Conservation (phyloP, 2,329 filamentous ascomycete genomes). For the Xylaria sp. region DNA sequence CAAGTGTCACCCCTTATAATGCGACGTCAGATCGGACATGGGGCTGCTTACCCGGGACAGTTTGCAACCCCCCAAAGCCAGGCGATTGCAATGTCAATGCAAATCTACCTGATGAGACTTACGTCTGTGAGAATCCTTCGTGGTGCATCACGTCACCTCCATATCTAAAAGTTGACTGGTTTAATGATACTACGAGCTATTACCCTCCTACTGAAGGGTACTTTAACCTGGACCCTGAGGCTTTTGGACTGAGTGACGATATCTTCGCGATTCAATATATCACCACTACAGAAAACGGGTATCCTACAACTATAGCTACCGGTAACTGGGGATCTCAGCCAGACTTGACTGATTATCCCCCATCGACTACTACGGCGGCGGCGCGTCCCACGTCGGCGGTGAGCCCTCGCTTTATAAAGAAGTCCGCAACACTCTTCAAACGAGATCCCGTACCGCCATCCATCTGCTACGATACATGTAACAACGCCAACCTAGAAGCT, state of each 20-base stretch:
- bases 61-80: conserved; percentile 65
- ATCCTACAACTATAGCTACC: conserved; percentile 59
- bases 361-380: conserved; percentile 37
- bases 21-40: conserved; percentile 59
- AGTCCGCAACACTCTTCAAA: conserved; percentile 49
- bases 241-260: conserved; percentile 71
- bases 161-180: conserved; percentile 56
- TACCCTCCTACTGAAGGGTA: conserved; percentile 67
- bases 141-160: conserved; percentile 59
- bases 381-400: conserved; percentile 8
- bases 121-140: conserved; percentile 56
- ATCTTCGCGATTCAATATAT: conserved; percentile 65
- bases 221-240: conserved; percentile 71
- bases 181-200: conserved; percentile 58
- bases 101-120: conserved; percentile 58
- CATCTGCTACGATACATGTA: conserved; percentile 65
- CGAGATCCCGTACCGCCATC: conserved; percentile 57
- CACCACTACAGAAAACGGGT: conserved; percentile 49
- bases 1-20: conserved; percentile 45
- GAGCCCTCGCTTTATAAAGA: conserved; percentile 8
- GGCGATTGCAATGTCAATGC: conserved; percentile 63
- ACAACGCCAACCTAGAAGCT: conserved; percentile 60
- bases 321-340: conserved; percentile 67
- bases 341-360: conserved; percentile 56
- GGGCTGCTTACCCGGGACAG: conserved; percentile 64